Evolutionary conservation across 1,139 yeast species (phyloP).

Genomic region (Hemisphaericaspora xylanilytica): DNA sequence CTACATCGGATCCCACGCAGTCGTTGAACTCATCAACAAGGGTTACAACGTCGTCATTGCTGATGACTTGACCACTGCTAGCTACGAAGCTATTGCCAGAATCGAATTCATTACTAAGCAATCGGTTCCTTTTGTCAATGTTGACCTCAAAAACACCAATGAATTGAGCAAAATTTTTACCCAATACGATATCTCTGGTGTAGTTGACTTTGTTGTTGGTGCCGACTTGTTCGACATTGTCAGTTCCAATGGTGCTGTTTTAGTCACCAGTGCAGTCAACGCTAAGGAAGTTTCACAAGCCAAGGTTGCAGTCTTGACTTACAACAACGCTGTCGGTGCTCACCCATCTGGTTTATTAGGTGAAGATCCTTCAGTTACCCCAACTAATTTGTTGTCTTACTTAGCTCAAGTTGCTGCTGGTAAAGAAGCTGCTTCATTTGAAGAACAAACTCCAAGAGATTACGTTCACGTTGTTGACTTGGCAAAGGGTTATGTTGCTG

Average conservation of each 20-base stretch:
- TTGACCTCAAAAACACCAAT: constrained; percentile 55
- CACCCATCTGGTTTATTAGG: constrained; percentile 80
- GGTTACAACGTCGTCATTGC: constrained; percentile 70
- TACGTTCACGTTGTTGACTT: constrained; percentile 81
- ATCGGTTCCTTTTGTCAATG: constrained; percentile 55
- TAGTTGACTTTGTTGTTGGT: constrained; percentile 76
- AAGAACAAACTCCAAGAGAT: constrained; percentile 76
- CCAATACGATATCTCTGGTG: constrained; percentile 53
- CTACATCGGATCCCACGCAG: constrained; percentile 82
- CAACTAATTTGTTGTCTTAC: constrained; percentile 73
- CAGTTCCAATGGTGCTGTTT: constrained; percentile 65
- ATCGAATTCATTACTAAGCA: constrained; percentile 54
- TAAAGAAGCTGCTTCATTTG: constrained; percentile 22
- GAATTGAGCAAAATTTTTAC: constrained; percentile 49
- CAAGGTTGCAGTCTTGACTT: constrained; percentile 65
- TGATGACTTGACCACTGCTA: constrained; percentile 69
- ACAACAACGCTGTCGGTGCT: constrained; percentile 84
- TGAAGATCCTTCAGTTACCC: constrained; percentile 77
- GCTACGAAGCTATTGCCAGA: constrained; percentile 66
- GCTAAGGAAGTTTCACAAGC: constrained; percentile 37
- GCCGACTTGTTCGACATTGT: not conserved
- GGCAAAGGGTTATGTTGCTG: constrained; percentile 78
- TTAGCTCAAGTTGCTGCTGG: constrained; percentile 79
- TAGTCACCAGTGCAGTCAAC: constrained; percentile 62
- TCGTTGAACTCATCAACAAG: constrained; percentile 59